Conservation (phyloP, 192 early-diverging fungal species). For the Coemansia sp. region DNA sequence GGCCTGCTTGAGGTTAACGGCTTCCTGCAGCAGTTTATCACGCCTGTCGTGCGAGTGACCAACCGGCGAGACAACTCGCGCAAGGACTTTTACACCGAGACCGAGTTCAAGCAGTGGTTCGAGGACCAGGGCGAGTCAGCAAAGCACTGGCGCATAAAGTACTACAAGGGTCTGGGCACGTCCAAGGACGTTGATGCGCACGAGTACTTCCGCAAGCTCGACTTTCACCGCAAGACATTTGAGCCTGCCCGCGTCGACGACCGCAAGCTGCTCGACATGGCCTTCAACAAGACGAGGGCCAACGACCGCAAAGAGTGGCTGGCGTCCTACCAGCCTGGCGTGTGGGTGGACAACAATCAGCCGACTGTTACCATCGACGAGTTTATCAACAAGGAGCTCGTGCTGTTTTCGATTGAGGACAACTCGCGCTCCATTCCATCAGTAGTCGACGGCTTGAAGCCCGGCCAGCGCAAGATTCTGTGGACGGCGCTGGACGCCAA, state of each 20-base stretch:
- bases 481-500: conserved; percentile 83
- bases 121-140: conserved; percentile 61
- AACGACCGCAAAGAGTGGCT: conserved; percentile 97
- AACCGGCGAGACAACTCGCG: conserved; percentile 56
- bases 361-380: conserved; percentile 75
- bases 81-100: conserved; percentile 83
- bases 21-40: conserved; percentile 94
- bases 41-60: conserved; percentile 87
- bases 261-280: conserved; percentile 87
- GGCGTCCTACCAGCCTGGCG: conserved; percentile 74
- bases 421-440: conserved; percentile 94
- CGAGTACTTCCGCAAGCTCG: conserved; percentile 87
- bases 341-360: conserved; percentile 81
- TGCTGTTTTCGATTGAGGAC: conserved; percentile 92
- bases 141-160: conserved; percentile 84
- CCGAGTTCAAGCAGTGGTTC: conserved; percentile 89
- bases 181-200: conserved; percentile 78
- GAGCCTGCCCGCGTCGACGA: conserved; percentile 56
- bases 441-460: conserved; percentile 92
- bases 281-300: conserved; percentile 91
- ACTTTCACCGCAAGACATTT: conserved; percentile 79
- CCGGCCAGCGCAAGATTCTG: conserved; percentile 93
- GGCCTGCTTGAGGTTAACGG: conserved; percentile 84
- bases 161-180: conserved; percentile 98
- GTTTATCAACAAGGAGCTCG: conserved; percentile 94